Conservation (phyloP, 2,329 filamentous ascomycete genomes). For the Didymella pinodella region DNA sequence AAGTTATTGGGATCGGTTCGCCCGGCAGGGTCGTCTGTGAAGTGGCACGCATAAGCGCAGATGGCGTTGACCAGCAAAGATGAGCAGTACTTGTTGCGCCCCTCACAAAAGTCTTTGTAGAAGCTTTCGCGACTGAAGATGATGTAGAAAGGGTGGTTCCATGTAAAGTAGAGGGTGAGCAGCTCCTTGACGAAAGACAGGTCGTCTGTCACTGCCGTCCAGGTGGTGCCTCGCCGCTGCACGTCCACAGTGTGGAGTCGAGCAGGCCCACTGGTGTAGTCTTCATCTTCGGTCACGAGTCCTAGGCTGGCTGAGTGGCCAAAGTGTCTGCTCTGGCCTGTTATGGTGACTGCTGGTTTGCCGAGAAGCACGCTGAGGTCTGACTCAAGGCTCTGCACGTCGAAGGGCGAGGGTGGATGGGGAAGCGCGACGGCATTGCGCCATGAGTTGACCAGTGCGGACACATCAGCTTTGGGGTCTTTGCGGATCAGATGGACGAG, state of each 20-base stretch:
- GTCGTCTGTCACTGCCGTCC: conserved; percentile 70
- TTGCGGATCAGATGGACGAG: conserved; percentile 55
- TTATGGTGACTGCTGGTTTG: conserved; percentile 44
- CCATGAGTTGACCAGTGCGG: conserved; percentile 52
- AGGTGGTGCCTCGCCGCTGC: conserved; percentile 49
- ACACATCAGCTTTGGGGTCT: conserved; percentile 51
- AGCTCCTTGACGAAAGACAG: conserved; percentile 67
- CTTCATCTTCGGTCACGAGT: conserved; percentile 48
- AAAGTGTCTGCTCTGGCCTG: conserved; percentile 48
- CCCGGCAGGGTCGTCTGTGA: conserved; percentile 70
- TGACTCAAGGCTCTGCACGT: conserved; percentile 43
- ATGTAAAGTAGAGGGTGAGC: conserved; percentile 70
- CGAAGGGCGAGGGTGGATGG: conserved; percentile 29
- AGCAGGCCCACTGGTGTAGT: conserved; percentile 33
- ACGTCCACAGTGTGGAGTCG: conserved; percentile 23
- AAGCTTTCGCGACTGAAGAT: conserved; percentile 77
- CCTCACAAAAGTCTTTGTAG: conserved; percentile 68
- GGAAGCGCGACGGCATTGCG: conserved; percentile 51
- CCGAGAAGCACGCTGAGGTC: conserved; percentile 51
- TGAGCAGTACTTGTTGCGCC: conserved; percentile 71
- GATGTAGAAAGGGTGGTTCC: conserved; percentile 79
- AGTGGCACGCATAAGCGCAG: conserved; percentile 71
- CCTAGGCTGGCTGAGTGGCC: conserved; percentile 50
- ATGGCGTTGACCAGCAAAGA: conserved; percentile 71
- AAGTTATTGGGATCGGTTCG: conserved; percentile 69